Evolutionary conservation across 768 basidiomycete species (phyloP), one percentile per base, ranked within the genome.

Genomic region (Trichaptum fuscoviolaceum): DNA sequence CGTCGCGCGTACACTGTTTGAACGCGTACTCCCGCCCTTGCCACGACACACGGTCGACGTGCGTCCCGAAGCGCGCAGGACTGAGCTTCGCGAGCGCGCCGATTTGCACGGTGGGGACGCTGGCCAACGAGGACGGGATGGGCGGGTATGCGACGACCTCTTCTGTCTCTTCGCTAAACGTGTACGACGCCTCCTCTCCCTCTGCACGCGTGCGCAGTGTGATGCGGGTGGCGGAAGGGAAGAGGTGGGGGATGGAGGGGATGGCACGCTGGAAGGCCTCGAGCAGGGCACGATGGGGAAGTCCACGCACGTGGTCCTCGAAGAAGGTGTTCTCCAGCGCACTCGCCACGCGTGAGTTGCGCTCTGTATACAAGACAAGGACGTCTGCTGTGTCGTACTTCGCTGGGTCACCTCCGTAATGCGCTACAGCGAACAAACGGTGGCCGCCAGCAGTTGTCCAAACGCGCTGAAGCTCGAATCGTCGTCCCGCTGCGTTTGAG

Each of bases 31-130:
- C 30, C 1, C 30, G 1, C 9, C 30, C 15, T 61, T 24, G 17
- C 59, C 59, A 61, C 23, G 25, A 25, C 59, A 61, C 59, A 25
- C 30, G 59, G 30, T 61, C 59, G 8, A 61, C 59, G 59, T 61
- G 25, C 3, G 30, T 34, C 3, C 25, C 30, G 15, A 61, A 61
- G 30, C 25, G 30, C 15, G 59, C 30, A 17, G 59, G 24, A 17
- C 59, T 61, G 15, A 34, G 59, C 59, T 61, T 61, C 3, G 15
- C 2, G 23, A 61, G 17, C 15, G 2, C 23, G 59, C 9, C 30
- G 23, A 61, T 61, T 18, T 15, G 3, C 59, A 24, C 23, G 30
- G 59, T 34, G 4, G 25, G 4, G 6, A 61, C 42, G 15, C 15
- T 25, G 15, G 12, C 15, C 25, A 61, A 17, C 24, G 25, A 25